Evolutionary conservation across 192 early-diverging fungal species (phyloP).

Genomic region (Obelidium mucronatum): DNA sequence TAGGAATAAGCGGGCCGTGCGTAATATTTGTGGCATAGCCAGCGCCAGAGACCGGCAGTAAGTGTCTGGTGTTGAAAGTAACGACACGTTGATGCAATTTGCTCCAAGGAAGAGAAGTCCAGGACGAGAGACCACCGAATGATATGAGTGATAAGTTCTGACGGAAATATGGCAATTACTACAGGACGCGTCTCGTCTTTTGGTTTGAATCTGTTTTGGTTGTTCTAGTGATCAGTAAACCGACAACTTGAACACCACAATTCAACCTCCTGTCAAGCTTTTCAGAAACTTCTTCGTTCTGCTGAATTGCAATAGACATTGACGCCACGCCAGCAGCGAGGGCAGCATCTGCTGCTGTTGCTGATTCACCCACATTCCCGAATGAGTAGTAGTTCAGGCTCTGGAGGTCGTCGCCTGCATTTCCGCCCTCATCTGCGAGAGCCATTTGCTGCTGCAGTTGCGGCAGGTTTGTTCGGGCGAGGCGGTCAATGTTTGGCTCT

Average conservation of each 20-base stretch:
- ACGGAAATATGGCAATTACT: constrained; percentile 16
- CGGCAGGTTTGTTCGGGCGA: background rate
- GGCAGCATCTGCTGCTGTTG: background rate
- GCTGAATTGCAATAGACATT: background rate
- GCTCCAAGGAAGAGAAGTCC: constrained; percentile 20
- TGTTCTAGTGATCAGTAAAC: too few relatives aligned
- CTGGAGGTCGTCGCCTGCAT: background rate
- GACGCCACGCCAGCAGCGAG: background rate
- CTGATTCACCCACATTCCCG: background rate
- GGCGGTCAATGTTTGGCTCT: constrained; percentile 35
- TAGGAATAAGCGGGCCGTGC: background rate
- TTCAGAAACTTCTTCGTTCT: background rate
- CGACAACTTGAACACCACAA: too few relatives aligned
- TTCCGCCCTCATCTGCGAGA: background rate
- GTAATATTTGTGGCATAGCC: constrained; percentile 21
- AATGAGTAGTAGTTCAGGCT: constrained; percentile 20
- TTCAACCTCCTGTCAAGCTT: too few relatives aligned
- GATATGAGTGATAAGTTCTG: constrained; percentile 21
- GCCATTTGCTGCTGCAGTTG: constrained; percentile 2
- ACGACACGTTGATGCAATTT: constrained; percentile 25
- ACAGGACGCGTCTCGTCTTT: background rate
- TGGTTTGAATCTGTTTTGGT: constrained; percentile 28
- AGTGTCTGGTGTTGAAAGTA: constrained; percentile 22
- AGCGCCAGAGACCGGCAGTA: constrained; percentile 9
- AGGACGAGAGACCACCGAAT: constrained; percentile 21